Evolutionary conservation across 352 stramenopile genomes (phyloP).

Genomic region (Elongisporangium senticosum): DNA sequence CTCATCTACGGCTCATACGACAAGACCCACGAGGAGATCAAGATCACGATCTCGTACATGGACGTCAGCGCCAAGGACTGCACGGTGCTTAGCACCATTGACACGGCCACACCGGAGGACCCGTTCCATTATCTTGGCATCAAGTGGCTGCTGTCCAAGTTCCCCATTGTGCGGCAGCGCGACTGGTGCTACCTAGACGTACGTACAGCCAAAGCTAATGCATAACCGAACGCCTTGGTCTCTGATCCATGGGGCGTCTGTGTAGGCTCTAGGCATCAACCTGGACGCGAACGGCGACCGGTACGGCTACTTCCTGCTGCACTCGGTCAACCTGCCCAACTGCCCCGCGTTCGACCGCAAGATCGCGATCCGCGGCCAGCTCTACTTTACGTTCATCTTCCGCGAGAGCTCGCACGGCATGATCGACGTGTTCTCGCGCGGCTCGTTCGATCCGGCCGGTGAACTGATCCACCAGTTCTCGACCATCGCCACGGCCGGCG

Average conservation of each 20-base stretch:
- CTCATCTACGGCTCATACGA: constrained; percentile 19
- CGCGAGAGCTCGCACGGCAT: constrained; percentile 17
- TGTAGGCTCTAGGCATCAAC: constrained; percentile 33
- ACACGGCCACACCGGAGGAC: constrained; percentile 14
- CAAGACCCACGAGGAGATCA: constrained; percentile 14
- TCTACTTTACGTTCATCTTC: constrained; percentile 40
- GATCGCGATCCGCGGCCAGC: constrained; percentile 31
- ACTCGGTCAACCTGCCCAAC: constrained; percentile 31
- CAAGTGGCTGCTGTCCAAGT: constrained; percentile 22
- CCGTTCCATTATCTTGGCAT: constrained; percentile 18
- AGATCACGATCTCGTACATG: constrained; percentile 13
- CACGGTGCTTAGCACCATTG: constrained; percentile 16
- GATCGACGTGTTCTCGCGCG: constrained; percentile 45
- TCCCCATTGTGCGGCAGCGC: constrained; percentile 6
- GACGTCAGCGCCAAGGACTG: constrained; percentile 14
- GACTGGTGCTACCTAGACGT: background rate
- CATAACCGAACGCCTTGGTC: background rate
- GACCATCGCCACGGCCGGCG: constrained; percentile 14
- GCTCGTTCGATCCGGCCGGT: constrained; percentile 29
- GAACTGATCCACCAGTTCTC: constrained; percentile 25
- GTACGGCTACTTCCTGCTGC: constrained; percentile 35
- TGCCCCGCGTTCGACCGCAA: constrained; percentile 22
- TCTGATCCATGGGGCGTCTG: constrained; percentile 18
- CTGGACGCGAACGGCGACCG: constrained; percentile 15
- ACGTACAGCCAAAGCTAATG: background rate